phyloP scores from a whole-genome alignment of 192 early-diverging fungal species.

The Coemansia biformis region DNA sequence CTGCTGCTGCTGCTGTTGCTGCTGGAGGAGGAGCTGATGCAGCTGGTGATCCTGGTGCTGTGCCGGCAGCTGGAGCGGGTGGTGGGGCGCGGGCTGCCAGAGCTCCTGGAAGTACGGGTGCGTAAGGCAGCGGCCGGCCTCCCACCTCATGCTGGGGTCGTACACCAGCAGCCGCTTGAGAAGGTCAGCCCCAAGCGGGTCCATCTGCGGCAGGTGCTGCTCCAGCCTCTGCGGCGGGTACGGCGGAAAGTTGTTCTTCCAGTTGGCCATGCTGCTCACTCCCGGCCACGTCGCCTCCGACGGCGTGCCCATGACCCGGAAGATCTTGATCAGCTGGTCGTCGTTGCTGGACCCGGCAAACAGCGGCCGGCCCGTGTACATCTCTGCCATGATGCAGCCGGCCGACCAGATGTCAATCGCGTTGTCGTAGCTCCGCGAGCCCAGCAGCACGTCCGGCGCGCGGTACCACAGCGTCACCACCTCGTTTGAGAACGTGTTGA shows the following conservation, averaged over 20 bases:
- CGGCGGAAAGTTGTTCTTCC: conserved; percentile 60
- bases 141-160: conserved; percentile 54
- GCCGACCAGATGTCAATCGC: conserved; percentile 98
- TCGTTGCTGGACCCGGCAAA: conserved; percentile 79
- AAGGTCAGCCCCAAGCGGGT: conserved; percentile 64
- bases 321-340: conserved; percentile 76
- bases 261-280: conserved; percentile 65
- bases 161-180: conserved; percentile 70
- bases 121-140: conserved; percentile 26
- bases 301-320: conserved; percentile 74
- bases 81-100: conserved; percentile 36
- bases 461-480: conserved; percentile 99
- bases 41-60: conserved; percentile 37
- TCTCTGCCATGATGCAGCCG: conserved; percentile 97
- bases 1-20: conserved; percentile 26
- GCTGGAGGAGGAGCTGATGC: conserved; percentile 25
- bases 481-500: conserved; percentile 95
- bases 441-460: conserved; percentile 93
- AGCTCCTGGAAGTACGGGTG: conserved; percentile 47
- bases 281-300: conserved; percentile 71
- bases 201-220: conserved; percentile 69
- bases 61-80: conserved; percentile 20
- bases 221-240: conserved; percentile 62
- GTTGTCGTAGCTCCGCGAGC: conserved; percentile 89
- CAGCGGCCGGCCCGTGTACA: conserved; percentile 72